phyloP scores from a whole-genome alignment of 73 alveolate species.

The Diophrys sp. region DNA sequence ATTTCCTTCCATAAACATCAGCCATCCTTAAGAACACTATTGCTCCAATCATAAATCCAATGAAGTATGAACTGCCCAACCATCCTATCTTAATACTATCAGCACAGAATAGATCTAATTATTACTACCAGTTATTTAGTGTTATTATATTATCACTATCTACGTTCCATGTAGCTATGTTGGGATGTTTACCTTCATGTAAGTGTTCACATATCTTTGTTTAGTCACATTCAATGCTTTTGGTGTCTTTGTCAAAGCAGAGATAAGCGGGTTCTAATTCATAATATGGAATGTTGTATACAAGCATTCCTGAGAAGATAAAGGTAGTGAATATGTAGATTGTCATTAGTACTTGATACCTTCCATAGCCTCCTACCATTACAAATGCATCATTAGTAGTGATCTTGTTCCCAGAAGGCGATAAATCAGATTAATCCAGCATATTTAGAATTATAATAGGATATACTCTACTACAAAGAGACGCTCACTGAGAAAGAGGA shows the following conservation, averaged over 20 bases:
- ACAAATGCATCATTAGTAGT: not conserved
- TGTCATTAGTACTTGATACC: not conserved
- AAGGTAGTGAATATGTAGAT: no score
- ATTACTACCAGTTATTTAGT: conserved; percentile 45
- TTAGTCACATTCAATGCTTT: not conserved
- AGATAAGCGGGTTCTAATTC: not conserved
- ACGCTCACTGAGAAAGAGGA: no score
- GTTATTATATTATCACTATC: conserved; percentile 15
- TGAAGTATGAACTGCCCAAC: conserved; percentile 36
- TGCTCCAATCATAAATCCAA: conserved; percentile 43
- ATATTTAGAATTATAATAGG: no score
- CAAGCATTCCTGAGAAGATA: conserved; percentile 13
- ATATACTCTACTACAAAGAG: no score
- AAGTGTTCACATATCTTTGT: not conserved
- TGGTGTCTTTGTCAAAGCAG: not conserved
- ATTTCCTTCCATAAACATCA: conserved; percentile 51
- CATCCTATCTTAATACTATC: conserved; percentile 22
- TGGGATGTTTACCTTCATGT: not conserved
- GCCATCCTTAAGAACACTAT: conserved; percentile 37
- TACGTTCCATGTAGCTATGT: conserved; percentile 8
- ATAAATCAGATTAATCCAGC: no score
- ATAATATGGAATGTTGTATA: conserved; percentile 7
- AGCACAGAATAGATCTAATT: conserved; percentile 22
- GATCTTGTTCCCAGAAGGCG: conserved; percentile 2
- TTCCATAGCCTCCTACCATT: conserved; percentile 24